Base-by-base conservation (phyloP, 1,139 yeast genomes). In the Candida pseudocylindracea region DNA sequence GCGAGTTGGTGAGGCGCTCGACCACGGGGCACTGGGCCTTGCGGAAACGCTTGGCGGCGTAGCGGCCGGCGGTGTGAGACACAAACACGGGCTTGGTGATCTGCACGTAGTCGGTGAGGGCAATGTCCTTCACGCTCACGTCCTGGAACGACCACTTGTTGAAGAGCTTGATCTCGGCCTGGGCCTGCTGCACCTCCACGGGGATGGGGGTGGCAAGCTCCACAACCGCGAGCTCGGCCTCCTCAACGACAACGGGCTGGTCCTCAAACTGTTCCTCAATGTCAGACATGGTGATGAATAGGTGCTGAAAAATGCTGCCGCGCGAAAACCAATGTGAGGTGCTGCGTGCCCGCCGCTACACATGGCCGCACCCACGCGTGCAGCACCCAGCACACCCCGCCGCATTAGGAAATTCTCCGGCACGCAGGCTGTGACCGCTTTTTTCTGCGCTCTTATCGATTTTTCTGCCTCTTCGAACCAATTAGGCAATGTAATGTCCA, bases 61-160 rank as follows among this genome's bases (percentile, higher is more conserved):
- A 91, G 68, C 95, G 85, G 63, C 98, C 98, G 52, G 98, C 95
- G 53, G 96, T 83, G 92, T 91, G 98, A 53, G 96, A 70, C 45
- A 85, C 92, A 56, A 85, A 88, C 54, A 83, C 93, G 60, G 98
- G 95, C 63, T 78, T 80, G 65, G 92, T 78, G 67, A 88, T 69
- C 71, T 85, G 96, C 53, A 88, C 67, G 91, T 91, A 88, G 67
- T 88, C 98, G 55, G 88, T 88, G 60, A 91, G 73, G 45, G 98
- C 88, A 57, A 91, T 78, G 61, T 91, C 99, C 74, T 81, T 83
- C 53, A 91, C 79, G 63, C 85, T 92, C 54, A 91, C 88, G 44
- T 80, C 96, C 63, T 83, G 93, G 57, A 80, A 88, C 48, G 94
- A 74, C 98, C 98, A 88, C 67, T 85, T 88, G 93, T 88, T 88